These are phyloP conservation scores for Sugiyamaella chiloensis DNA, from an alignment of 805 yeast genomes.

Conservation along the genomic window DNA sequence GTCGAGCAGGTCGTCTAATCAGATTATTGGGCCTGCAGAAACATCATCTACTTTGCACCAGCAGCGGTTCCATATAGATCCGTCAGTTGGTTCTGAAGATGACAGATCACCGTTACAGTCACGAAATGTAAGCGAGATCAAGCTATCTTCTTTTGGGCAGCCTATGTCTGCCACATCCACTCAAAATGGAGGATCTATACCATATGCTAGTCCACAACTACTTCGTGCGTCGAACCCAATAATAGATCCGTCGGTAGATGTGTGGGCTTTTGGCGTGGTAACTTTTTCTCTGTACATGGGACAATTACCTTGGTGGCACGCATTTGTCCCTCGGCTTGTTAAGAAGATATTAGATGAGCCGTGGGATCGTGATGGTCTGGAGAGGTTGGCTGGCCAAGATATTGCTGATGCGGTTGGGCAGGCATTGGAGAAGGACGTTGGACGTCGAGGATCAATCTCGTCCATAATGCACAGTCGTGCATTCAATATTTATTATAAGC, in stretches of 20 bases:
- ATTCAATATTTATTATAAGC: no score
- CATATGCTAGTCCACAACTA: slow-evolving; percentile 89
- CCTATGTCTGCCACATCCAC: slow-evolving; percentile 11
- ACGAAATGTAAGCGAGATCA: background rate
- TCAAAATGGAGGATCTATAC: slow-evolving; percentile 73
- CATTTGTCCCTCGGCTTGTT: slow-evolving; percentile 75
- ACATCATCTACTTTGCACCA: slow-evolving; percentile 25
- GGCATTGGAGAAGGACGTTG: slow-evolving; percentile 20
- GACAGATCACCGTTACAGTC: background rate
- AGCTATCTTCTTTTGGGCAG: background rate
- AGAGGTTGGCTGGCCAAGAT: slow-evolving; percentile 12
- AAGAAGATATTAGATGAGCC: slow-evolving; percentile 68
- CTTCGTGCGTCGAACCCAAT: slow-evolving; percentile 52
- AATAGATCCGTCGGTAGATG: slow-evolving; percentile 67
- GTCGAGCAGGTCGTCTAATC: background rate
- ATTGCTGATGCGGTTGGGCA: slow-evolving; percentile 18
- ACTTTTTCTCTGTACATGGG: slow-evolving; percentile 71
- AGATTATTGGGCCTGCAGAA: slow-evolving; percentile 26
- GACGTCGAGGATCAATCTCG: slow-evolving; percentile 16
- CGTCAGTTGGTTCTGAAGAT: background rate
- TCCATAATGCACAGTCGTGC: no score
- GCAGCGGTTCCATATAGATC: slow-evolving; percentile 16
- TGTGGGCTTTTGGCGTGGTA: slow-evolving; percentile 89
- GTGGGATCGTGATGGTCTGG: slow-evolving; percentile 48
- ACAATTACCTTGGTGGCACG: slow-evolving; percentile 76